Evolutionary conservation across 495 filamentous ascomycete species (phyloP).

Genomic region (Aspergillus avenaceus): DNA sequence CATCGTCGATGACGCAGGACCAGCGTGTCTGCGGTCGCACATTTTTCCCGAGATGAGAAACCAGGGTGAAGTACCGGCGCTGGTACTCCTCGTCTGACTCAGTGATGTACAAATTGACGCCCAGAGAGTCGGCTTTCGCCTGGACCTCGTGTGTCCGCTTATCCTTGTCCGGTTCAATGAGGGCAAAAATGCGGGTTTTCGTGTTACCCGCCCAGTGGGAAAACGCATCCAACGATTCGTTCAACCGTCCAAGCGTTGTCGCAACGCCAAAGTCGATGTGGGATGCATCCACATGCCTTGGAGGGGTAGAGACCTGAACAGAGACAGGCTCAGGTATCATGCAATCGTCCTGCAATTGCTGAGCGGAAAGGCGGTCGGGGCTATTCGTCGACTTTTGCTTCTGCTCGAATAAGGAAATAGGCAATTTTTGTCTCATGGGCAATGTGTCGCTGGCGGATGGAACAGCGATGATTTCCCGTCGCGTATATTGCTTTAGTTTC

Average conservation of each 20-base stretch:
- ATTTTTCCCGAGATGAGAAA: constrained; percentile 46
- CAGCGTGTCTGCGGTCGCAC: constrained; percentile 49
- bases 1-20: constrained; percentile 64
- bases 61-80: constrained; percentile 57
- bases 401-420: constrained; percentile 29
- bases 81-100: constrained; percentile 45
- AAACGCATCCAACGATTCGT: constrained; percentile 52
- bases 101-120: constrained; percentile 51
- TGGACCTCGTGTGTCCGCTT: constrained; percentile 26
- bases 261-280: constrained; percentile 59
- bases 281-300: constrained; percentile 43
- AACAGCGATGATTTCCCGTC: constrained; percentile 37
- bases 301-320: constrained; percentile 27
- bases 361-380: not conserved
- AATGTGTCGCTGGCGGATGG: constrained; percentile 22
- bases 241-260: constrained; percentile 51
- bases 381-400: constrained; percentile 1
- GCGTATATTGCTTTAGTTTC: constrained; percentile 35
- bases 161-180: constrained; percentile 49
- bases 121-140: constrained; percentile 36
- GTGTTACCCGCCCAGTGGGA: constrained; percentile 59
- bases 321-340: constrained; percentile 29
- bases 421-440: constrained; percentile 30
- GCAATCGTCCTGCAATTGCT: constrained; percentile 30
- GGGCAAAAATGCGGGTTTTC: constrained; percentile 50